Conservation (phyloP, 192 early-diverging fungal genomes). For the Coemansia aciculifera region DNA sequence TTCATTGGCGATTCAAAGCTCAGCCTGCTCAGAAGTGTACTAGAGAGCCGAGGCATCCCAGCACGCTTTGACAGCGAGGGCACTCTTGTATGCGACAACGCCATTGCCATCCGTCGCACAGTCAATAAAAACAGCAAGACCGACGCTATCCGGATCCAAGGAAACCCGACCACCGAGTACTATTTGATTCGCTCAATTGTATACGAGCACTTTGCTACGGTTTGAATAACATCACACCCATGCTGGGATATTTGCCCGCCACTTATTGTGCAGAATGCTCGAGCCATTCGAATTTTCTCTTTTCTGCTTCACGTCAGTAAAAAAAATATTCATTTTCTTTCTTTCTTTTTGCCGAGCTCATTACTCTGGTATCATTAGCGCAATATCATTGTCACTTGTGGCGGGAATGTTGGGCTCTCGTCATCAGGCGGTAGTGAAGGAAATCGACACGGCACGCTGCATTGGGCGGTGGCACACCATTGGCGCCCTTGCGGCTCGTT, state of each 20-base stretch:
- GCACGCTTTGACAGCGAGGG: conserved; percentile 84
- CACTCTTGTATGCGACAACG: conserved; percentile 80
- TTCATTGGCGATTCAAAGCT: conserved; percentile 85
- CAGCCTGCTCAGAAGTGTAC: conserved; percentile 73
- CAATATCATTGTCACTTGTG: neutral
- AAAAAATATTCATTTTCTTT: neutral
- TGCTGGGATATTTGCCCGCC: too few relatives aligned
- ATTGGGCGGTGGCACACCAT: conserved; percentile 42
- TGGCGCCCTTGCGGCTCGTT: conserved; percentile 33
- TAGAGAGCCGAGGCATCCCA: conserved; percentile 70
- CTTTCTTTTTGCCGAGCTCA: neutral
- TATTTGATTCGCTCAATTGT: conserved; percentile 55
- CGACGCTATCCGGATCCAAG: conserved; percentile 42
- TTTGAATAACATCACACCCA: conserved; percentile 9
- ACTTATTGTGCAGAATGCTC: too few relatives aligned
- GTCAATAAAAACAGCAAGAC: conserved; percentile 15
- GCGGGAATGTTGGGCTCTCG: conserved; percentile 38
- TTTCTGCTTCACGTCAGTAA: neutral
- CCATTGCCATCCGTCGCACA: conserved; percentile 60
- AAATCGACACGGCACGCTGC: conserved; percentile 56
- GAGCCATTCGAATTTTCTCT: neutral
- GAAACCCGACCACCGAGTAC: conserved; percentile 51
- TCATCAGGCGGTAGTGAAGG: conserved; percentile 42
- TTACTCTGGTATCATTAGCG: neutral
- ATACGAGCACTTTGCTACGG: conserved; percentile 41